phyloP scores from a whole-genome alignment of 1,139 yeast genomes.

The Geotrichum australiense region DNA sequence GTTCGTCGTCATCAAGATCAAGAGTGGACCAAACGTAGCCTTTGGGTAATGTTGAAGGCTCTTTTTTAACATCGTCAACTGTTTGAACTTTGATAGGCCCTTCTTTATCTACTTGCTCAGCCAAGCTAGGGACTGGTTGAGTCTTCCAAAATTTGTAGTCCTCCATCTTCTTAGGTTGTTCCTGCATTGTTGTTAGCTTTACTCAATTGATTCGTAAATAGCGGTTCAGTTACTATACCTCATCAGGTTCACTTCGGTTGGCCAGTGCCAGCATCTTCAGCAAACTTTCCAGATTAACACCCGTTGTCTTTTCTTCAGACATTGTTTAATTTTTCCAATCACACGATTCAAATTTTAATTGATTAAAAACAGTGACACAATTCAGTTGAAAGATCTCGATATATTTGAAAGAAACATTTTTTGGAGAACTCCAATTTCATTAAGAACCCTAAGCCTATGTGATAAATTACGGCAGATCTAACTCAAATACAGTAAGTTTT shows the following conservation, averaged over 20 bases:
- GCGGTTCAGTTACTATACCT: conserved; percentile 1
- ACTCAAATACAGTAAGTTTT: too few species aligned
- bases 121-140: conserved; percentile 83
- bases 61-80: conserved; percentile 61
- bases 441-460: too few species aligned
- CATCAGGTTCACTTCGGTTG: conserved; percentile 2
- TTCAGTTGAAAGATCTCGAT: too few species aligned
- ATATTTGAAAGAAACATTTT: too few species aligned
- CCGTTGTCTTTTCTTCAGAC: conserved; percentile 21
- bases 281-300: conserved; percentile 37
- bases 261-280: conserved; percentile 33
- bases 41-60: conserved; percentile 61
- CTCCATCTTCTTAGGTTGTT: conserved; percentile 55
- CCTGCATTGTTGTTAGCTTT: too few species aligned
- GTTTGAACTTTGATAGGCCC: conserved; percentile 73
- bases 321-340: too few species aligned
- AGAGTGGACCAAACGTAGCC: conserved; percentile 88
- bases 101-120: conserved; percentile 50
- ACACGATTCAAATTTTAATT: too few species aligned
- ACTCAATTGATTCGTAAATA: background rate
- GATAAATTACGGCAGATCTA: too few species aligned
- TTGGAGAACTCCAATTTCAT: too few species aligned
- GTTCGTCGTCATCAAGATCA: conserved; percentile 52
- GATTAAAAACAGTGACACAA: too few species aligned
- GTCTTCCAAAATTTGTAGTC: conserved; percentile 98